Evolutionary conservation across 1,284 basidiomycete genomes (phyloP).

Genomic region (Ustilago hordei): DNA sequence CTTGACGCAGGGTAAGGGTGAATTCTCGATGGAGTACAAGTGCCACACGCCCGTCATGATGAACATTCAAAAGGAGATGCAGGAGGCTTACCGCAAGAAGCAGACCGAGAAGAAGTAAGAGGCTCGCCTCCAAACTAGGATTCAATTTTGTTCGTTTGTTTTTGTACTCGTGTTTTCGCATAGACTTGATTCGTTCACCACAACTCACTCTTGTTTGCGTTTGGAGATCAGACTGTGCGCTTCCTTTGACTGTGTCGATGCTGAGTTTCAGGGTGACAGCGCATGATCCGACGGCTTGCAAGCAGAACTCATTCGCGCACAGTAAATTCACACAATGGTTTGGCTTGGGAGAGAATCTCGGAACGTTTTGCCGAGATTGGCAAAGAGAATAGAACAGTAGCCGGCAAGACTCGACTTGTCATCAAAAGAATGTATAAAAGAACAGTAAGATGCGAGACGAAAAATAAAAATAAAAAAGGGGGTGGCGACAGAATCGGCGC

Average conservation of each 20-base stretch:
- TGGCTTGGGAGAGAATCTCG: not conserved
- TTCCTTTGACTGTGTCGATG: not conserved
- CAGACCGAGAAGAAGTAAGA: constrained; percentile 47
- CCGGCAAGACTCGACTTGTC: constrained; percentile 11
- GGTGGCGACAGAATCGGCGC: not conserved
- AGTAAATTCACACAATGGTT: not conserved
- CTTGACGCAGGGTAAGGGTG: constrained; percentile 78
- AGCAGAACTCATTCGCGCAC: not conserved
- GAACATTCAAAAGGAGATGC: constrained; percentile 85
- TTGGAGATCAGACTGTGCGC: not conserved
- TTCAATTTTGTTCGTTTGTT: constrained; percentile 8
- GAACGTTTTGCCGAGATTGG: not conserved
- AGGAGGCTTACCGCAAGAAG: constrained; percentile 71
- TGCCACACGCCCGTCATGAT: constrained; percentile 86
- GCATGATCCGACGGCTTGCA: not conserved
- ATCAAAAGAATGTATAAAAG: constrained; percentile 10
- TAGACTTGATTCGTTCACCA: constrained; percentile 27
- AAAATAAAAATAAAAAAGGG: not conserved
- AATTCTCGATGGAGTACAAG: constrained; percentile 87
- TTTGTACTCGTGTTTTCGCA: constrained; percentile 18
- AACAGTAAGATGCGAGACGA: not conserved
- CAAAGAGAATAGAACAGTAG: not conserved
- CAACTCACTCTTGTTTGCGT: constrained; percentile 20
- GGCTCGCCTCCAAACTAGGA: not conserved
- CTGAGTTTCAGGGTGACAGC: not conserved